Percentiles rank a stretch among this genome's conserved stretches.
Conservation (phyloP, 805 yeast genomes). For the Metschnikowia sp. region DNA sequence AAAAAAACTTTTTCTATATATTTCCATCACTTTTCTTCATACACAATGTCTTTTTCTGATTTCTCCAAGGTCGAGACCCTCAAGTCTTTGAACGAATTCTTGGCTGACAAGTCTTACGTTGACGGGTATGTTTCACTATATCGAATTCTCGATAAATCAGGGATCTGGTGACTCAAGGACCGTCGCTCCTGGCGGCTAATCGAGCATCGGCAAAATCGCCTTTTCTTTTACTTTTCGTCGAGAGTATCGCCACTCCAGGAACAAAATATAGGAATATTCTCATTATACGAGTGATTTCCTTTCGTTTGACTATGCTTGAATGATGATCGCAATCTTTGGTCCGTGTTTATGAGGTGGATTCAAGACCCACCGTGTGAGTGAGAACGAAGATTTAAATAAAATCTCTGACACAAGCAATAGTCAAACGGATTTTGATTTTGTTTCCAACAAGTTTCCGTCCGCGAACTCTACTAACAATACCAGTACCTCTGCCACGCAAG, state of each 20-base stretch:
- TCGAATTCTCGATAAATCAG: too few species aligned
- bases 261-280: too few species aligned
- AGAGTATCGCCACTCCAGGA: too few species aligned
- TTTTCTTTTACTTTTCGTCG: neutral
- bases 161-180: neutral
- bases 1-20: slow-evolving; percentile 9
- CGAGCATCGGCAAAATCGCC: neutral
- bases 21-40: slow-evolving; percentile 10
- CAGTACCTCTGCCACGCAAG: slow-evolving; percentile 88
- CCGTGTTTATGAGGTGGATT: slow-evolving; percentile 97
- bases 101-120: slow-evolving; percentile 90
- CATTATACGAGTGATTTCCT: neutral
- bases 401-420: slow-evolving; percentile 28
- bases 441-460: too few species aligned
- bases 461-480: slow-evolving; percentile 24
- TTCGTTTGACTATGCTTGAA: slow-evolving; percentile 15
- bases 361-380: slow-evolving; percentile 96
- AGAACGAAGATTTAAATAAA: slow-evolving; percentile 47
- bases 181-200: neutral
- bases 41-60: slow-evolving; percentile 69
- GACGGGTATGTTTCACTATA: slow-evolving; percentile 73
- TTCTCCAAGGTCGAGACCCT: slow-evolving; percentile 68
- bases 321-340: slow-evolving; percentile 80
- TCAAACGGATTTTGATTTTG: neutral
- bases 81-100: slow-evolving; percentile 72